Evolutionary conservation across 208 protist species (phyloP).

Genomic region (Endotrypanum monterogeii): DNA sequence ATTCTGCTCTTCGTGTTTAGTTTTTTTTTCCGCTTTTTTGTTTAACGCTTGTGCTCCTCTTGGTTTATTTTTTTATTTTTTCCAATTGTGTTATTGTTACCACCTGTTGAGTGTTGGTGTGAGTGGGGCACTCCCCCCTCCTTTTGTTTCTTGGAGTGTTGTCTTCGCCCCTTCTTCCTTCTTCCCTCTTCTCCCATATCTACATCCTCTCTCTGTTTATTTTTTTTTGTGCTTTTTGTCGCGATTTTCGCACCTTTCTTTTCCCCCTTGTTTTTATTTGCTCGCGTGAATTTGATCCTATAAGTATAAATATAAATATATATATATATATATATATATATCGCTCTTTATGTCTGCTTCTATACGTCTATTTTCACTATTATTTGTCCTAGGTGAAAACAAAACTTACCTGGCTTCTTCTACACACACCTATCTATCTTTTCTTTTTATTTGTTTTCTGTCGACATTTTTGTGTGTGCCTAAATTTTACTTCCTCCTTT

Average conservation of each 20-base stretch:
- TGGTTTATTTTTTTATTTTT: background rate
- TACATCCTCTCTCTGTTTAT: no score
- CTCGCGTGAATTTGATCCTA: background rate
- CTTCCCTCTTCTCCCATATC: conserved; percentile 2
- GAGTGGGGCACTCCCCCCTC: background rate
- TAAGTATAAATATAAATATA: no score
- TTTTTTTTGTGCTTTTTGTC: background rate
- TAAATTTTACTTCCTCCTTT: no score
- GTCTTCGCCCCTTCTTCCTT: background rate
- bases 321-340: no score
- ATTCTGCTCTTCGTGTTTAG: background rate
- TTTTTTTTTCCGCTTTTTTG: background rate
- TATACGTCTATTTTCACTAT: no score
- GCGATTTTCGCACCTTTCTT: background rate
- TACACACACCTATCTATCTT: no score
- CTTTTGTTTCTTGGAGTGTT: background rate
- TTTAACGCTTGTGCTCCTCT: background rate
- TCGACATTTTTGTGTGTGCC: no score
- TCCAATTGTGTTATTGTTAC: no score
- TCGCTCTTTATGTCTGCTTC: no score
- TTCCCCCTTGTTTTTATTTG: background rate
- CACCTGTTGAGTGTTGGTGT: background rate
- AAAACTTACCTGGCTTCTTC: no score
- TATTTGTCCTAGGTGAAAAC: no score
- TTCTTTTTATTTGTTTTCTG: no score